Conservation (phyloP, 495 filamentous ascomycete genomes). For the Tuber brumale region DNA sequence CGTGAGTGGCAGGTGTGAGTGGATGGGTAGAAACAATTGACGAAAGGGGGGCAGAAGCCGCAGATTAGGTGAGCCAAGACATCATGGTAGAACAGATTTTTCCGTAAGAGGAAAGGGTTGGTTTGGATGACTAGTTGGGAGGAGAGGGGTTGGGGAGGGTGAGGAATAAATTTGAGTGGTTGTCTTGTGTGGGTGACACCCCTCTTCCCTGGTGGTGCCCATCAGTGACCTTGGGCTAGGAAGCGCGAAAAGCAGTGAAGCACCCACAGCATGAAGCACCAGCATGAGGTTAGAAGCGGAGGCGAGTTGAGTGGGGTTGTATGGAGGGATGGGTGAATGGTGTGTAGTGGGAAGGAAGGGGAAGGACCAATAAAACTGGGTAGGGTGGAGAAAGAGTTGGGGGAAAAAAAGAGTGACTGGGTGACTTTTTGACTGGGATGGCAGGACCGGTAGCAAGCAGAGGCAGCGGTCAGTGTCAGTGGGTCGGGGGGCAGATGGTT, state of each 20-base stretch:
- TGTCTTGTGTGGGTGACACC: not conserved
- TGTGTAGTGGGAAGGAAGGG: not conserved
- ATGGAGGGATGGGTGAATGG: not conserved
- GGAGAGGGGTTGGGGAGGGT: not conserved
- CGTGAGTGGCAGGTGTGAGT: not conserved
- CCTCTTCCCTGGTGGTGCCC: not conserved
- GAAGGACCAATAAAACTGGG: not conserved
- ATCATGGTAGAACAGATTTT: not conserved
- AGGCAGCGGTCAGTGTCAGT: constrained; percentile 3
- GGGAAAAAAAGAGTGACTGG: not conserved
- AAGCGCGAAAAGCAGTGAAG: constrained; percentile 3
- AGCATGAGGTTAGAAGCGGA: not conserved
- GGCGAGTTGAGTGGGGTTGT: not conserved
- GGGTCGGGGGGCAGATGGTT: not conserved
- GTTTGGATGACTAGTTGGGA: not conserved
- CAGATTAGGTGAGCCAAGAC: not conserved
- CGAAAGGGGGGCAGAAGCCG: not conserved
- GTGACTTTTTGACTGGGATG: not conserved
- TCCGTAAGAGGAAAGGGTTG: not conserved
- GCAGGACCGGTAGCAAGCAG: not conserved
- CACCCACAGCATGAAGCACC: not conserved
- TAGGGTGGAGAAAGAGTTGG: not conserved
- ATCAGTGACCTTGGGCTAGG: not conserved
- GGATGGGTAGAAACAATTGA: not conserved
- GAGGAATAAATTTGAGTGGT: not conserved